These are phyloP conservation scores for Mycena vitilis DNA, from an alignment of 768 basidiomycete species.

Conservation along the genomic window DNA sequence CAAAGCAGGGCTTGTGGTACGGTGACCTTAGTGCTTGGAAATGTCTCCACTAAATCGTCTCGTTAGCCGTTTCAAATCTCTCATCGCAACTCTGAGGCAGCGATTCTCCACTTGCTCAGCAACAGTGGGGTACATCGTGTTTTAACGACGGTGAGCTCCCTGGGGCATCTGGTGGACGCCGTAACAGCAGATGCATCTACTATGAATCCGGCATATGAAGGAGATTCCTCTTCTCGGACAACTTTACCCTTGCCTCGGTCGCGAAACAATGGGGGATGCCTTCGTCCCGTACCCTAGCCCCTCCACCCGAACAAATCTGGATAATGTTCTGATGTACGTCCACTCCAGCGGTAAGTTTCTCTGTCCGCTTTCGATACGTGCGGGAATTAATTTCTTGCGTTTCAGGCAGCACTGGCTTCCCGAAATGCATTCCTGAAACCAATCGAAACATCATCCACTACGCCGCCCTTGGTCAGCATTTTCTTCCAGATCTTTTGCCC, in stretches of 20 bases:
- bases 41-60: neutral
- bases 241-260: constrained; percentile 55
- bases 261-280: constrained; percentile 44
- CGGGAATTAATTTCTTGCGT: neutral
- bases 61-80: constrained; percentile 55
- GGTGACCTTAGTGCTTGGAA: constrained; percentile 17
- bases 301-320: constrained; percentile 27
- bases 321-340: constrained; percentile 49
- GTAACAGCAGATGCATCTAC: constrained; percentile 39
- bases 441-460: constrained; percentile 17
- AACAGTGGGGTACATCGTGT: constrained; percentile 52
- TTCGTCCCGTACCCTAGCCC: constrained; percentile 45
- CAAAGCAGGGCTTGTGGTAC: constrained; percentile 50
- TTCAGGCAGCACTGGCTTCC: constrained; percentile 30
- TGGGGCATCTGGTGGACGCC: constrained; percentile 44
- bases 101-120: constrained; percentile 49
- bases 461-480: constrained; percentile 9
- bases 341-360: constrained; percentile 48
- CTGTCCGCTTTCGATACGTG: constrained; percentile 14
- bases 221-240: constrained; percentile 47
- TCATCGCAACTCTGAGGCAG: constrained; percentile 52
- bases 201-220: constrained; percentile 37
- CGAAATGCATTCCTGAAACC: constrained; percentile 25
- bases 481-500: too few relatives aligned
- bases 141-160: constrained; percentile 43